Conservation (phyloP, 257 asterid genomes). For the Striga asiatica region DNA sequence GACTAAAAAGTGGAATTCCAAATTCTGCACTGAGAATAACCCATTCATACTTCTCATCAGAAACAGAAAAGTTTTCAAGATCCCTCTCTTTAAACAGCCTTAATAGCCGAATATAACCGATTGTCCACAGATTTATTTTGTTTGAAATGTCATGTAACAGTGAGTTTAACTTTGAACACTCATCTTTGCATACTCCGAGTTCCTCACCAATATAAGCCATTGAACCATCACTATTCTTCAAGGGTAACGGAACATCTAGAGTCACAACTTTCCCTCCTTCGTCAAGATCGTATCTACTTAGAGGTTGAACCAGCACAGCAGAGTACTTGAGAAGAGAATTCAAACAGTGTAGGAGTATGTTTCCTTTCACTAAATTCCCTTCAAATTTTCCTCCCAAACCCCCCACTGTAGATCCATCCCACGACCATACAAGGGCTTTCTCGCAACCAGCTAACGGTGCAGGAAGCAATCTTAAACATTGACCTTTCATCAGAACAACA, state of each 20-base stretch:
- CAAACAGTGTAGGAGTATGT: conserved; percentile 82
- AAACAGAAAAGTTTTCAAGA: conserved; percentile 31
- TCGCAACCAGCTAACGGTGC: conserved; percentile 98
- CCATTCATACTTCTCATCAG: conserved; percentile 75
- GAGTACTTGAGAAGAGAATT: conserved; percentile 88
- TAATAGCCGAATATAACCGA: conserved; percentile 75
- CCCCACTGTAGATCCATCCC: conserved; percentile 93
- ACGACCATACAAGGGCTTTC: conserved; percentile 94
- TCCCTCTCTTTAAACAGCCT: conserved; percentile 75
- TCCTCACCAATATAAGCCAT: conserved; percentile 69
- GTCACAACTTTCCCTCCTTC: conserved; percentile 54
- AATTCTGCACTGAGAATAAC: conserved; percentile 84
- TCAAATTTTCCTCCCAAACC: conserved; percentile 91
- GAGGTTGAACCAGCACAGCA: conserved; percentile 92
- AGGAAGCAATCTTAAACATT: conserved; percentile 87
- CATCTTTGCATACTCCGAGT: conserved; percentile 54
- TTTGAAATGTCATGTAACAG: conserved; percentile 54
- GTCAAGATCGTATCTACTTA: conserved; percentile 79
- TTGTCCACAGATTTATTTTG: conserved; percentile 64
- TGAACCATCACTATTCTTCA: conserved; percentile 88
- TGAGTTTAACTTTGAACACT: conserved; percentile 46
- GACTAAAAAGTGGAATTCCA: conserved; percentile 93
- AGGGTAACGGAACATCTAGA: conserved; percentile 85
- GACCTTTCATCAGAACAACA: conserved; percentile 94
- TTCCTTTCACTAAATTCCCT: conserved; percentile 88